A percentile compares a stretch with the other conserved stretches of the same genome.
Conservation (phyloP, 73 alveolate species). For the Durusdinium trenchii region DNA sequence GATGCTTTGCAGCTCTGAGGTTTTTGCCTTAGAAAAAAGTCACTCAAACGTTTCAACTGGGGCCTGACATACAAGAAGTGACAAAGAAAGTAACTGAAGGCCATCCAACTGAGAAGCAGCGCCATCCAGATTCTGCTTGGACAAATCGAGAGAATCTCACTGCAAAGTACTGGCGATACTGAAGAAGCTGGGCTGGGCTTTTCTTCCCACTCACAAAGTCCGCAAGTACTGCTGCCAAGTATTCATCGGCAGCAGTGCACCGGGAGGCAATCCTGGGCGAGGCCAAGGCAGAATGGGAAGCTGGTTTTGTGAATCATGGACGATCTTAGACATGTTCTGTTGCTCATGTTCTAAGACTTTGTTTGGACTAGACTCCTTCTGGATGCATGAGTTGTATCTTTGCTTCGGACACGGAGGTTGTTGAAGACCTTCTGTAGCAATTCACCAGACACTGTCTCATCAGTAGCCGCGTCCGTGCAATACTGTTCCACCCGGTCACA, state of each 20-base stretch:
- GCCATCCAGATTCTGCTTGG: neutral
- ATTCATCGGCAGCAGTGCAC: neutral
- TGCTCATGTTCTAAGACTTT: neutral
- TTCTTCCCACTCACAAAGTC: neutral
- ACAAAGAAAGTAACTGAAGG: no score
- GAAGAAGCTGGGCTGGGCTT: neutral
- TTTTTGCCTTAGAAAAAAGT: neutral
- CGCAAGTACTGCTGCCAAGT: neutral
- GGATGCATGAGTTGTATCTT: constrained; percentile 6
- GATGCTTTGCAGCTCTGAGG: neutral
- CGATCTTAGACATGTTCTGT: no score
- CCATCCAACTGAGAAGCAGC: neutral
- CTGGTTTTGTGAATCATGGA: no score
- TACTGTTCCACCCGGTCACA: neutral
- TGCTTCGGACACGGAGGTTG: neutral
- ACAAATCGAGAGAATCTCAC: neutral
- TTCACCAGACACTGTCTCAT: neutral
- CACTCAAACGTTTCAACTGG: no score
- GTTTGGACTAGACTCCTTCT: neutral
- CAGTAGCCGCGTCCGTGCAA: neutral
- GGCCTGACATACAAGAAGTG: no score
- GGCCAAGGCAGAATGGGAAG: neutral
- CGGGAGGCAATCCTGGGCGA: neutral
- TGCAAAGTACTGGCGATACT: neutral
- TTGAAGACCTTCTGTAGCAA: neutral